phyloP scores from a whole-genome alignment of 2,329 filamentous ascomycete genomes.

The Colletotrichum sp. region DNA sequence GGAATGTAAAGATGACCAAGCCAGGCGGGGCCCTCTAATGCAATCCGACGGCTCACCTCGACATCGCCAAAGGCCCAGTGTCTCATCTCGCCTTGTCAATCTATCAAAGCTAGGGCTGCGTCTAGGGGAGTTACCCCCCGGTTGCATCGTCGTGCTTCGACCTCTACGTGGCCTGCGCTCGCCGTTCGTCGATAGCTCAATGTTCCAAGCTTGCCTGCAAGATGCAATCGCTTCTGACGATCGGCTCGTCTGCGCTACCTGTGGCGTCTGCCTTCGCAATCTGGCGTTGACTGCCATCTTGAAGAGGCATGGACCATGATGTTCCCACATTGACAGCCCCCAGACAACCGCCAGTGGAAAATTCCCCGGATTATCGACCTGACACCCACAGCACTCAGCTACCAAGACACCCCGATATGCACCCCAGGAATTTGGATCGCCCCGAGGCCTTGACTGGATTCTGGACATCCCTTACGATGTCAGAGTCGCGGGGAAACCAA shows the following conservation, averaged over 20 bases:
- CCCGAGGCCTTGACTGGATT: background rate
- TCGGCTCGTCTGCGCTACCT: background rate
- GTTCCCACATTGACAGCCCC: slow-evolving; percentile 1
- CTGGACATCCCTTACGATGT: background rate
- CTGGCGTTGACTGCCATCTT: background rate
- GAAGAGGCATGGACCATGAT: background rate
- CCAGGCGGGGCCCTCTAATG: background rate
- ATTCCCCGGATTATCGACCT: background rate
- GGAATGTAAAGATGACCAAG: background rate
- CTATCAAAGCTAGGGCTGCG: background rate
- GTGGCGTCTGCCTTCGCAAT: background rate
- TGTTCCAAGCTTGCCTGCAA: background rate
- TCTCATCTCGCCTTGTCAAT: background rate
- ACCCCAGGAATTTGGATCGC: slow-evolving; percentile 10
- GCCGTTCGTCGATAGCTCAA: background rate
- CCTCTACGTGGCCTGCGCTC: background rate
- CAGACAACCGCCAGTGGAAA: background rate
- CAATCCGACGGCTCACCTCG: background rate
- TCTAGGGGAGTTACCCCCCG: background rate
- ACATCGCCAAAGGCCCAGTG: background rate
- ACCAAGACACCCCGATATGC: background rate
- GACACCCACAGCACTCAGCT: background rate
- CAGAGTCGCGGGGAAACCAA: background rate
- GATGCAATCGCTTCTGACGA: slow-evolving; percentile 2
- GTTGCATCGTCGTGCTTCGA: slow-evolving; percentile 4